These are phyloP conservation scores for Flaveria linearis DNA, from an alignment of 129 eudicot species.

Conservation along the genomic window DNA sequence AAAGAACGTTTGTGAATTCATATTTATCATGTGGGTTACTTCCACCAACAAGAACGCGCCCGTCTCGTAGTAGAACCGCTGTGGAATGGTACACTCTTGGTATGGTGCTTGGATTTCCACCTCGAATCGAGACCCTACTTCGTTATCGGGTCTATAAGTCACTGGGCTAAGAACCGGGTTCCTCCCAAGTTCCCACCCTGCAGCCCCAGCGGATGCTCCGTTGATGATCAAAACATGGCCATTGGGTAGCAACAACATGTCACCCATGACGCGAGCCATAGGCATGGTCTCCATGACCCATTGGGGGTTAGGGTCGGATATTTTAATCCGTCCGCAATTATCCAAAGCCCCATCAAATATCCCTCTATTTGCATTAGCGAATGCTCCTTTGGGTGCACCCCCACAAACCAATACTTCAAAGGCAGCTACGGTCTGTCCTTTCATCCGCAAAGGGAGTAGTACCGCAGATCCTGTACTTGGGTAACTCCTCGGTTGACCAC, in stretches of 20 bases:
- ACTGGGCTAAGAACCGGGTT: slow-evolving; percentile 51
- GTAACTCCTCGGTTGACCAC: slow-evolving; percentile 43
- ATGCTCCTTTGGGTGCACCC: slow-evolving; percentile 36
- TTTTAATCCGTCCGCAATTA: slow-evolving; percentile 26
- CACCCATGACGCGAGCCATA: slow-evolving; percentile 55
- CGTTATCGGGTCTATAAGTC: slow-evolving; percentile 36
- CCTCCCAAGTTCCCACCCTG: slow-evolving; percentile 62
- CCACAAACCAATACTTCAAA: slow-evolving; percentile 38
- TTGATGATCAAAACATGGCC: slow-evolving; percentile 53
- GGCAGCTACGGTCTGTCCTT: neutral
- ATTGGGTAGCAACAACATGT: slow-evolving; percentile 59
- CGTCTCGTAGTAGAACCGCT: slow-evolving; percentile 48
- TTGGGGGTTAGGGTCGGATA: slow-evolving; percentile 29
- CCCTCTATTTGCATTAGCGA: slow-evolving; percentile 24
- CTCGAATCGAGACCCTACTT: slow-evolving; percentile 37
- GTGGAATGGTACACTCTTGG: slow-evolving; percentile 65
- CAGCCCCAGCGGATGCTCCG: slow-evolving; percentile 49
- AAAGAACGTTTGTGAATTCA: slow-evolving; percentile 40
- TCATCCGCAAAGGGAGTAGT: slow-evolving; percentile 28
- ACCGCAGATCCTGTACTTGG: slow-evolving; percentile 34
- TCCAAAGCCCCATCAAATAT: slow-evolving; percentile 27
- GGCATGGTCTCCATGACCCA: slow-evolving; percentile 64
- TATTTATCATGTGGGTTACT: slow-evolving; percentile 54
- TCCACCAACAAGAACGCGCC: slow-evolving; percentile 63
- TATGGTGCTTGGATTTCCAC: slow-evolving; percentile 39